Evolutionary conservation across 805 yeast species (phyloP).

Genomic region (Saccharomycopsis sp.): DNA sequence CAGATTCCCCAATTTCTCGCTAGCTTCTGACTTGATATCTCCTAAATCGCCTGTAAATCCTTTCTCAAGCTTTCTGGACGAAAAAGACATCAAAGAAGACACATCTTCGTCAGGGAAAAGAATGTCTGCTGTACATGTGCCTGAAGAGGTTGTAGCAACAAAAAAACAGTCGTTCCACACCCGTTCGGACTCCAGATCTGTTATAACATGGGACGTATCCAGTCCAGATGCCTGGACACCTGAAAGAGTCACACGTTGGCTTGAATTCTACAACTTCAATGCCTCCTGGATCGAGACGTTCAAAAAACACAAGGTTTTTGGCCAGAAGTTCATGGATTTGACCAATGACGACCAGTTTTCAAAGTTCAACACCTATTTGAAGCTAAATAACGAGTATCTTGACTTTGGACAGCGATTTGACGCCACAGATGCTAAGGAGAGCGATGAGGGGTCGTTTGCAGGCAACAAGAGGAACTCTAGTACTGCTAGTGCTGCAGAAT

Average conservation of each 20-base stretch:
- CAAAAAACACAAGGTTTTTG: slow-evolving; percentile 47
- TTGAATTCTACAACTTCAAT: slow-evolving; percentile 61
- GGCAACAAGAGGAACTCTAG: neutral
- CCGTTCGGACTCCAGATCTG: slow-evolving; percentile 9
- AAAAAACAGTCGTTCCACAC: slow-evolving; percentile 11
- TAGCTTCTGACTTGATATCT: slow-evolving; percentile 15
- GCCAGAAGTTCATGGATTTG: slow-evolving; percentile 58
- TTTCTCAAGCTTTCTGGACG: neutral
- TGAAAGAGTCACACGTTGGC: slow-evolving; percentile 62
- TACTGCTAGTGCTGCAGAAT: slow-evolving; percentile 26
- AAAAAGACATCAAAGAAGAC: slow-evolving; percentile 14
- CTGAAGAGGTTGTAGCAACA: neutral
- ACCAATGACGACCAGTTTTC: slow-evolving; percentile 59
- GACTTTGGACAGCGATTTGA: slow-evolving; percentile 11
- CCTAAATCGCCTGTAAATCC: slow-evolving; percentile 16
- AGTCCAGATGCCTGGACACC: slow-evolving; percentile 64
- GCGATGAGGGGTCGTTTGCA: neutral
- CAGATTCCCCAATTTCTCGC: slow-evolving; percentile 19
- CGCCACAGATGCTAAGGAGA: slow-evolving; percentile 22
- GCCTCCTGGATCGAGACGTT: slow-evolving; percentile 66
- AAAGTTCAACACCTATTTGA: slow-evolving; percentile 29
- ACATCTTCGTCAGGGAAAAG: no score
- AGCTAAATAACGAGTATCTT: slow-evolving; percentile 21
- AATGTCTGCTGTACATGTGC: neutral
- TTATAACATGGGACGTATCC: slow-evolving; percentile 41